A percentile compares a stretch with the other conserved stretches of the same genome.
phyloP scores from a whole-genome alignment of 2,329 filamentous ascomycete genomes.

The Juglanconis oblonga region DNA sequence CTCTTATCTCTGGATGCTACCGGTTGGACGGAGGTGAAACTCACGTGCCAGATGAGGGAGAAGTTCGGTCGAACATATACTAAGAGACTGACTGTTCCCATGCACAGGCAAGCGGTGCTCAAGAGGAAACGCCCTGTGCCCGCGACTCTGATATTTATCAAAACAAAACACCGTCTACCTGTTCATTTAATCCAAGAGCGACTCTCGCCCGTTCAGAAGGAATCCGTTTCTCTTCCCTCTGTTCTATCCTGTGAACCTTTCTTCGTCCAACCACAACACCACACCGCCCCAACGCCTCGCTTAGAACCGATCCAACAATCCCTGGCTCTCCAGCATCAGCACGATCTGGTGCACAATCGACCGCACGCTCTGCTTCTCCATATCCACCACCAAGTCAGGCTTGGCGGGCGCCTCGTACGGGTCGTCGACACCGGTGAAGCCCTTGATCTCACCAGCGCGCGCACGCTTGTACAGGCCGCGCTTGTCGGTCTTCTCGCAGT shows the following conservation, averaged over 20 bases:
- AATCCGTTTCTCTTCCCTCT: background rate
- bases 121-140: background rate
- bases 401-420: constrained; percentile 85
- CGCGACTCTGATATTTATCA: background rate
- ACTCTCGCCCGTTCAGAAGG: background rate
- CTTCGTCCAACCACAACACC: background rate
- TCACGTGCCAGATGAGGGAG: too few relatives aligned
- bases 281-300: background rate
- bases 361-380: constrained; percentile 82
- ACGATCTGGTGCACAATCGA: constrained; percentile 97
- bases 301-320: constrained; percentile 73
- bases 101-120: too few relatives aligned
- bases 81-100: too few relatives aligned
- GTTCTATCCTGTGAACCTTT: background rate
- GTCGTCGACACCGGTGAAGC: constrained; percentile 97
- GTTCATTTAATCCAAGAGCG: background rate
- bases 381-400: constrained; percentile 80
- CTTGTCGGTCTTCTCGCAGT: constrained; percentile 94
- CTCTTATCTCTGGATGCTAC: too few relatives aligned
- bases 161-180: background rate
- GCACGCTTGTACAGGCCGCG: constrained; percentile 84
- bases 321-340: constrained; percentile 83
- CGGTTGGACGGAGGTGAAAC: too few relatives aligned
- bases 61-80: too few relatives aligned
- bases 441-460: constrained; percentile 87